These are phyloP conservation scores for Nicotiana obtusifolia DNA, from an alignment of 257 asterid species.

Conservation along the genomic window DNA sequence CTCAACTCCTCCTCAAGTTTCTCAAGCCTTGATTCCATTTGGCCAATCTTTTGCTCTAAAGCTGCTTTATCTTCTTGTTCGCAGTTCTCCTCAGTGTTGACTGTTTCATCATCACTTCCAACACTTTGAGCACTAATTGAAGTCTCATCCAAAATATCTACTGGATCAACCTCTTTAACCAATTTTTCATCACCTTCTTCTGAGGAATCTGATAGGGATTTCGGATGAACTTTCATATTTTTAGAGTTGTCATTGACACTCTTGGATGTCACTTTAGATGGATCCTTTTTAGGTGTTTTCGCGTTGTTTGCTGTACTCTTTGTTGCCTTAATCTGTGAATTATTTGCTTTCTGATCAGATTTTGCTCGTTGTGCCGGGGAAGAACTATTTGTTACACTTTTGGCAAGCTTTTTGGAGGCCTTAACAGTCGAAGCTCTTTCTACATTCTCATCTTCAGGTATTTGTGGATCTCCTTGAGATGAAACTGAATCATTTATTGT, in stretches of 20 bases:
- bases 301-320: slow-evolving; percentile 36
- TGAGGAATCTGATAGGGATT: slow-evolving; percentile 48
- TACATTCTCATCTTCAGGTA: slow-evolving; percentile 52
- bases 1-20: slow-evolving; percentile 80
- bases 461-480: slow-evolving; percentile 55
- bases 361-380: slow-evolving; percentile 31
- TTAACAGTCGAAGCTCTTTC: slow-evolving; percentile 26
- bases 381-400: slow-evolving; percentile 27
- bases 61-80: slow-evolving; percentile 35
- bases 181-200: slow-evolving; percentile 41
- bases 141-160: slow-evolving; percentile 42
- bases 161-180: slow-evolving; percentile 39
- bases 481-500: slow-evolving; percentile 59
- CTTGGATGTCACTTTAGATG: slow-evolving; percentile 28
- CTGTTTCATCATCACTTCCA: slow-evolving; percentile 51
- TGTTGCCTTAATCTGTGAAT: slow-evolving; percentile 21
- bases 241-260: slow-evolving; percentile 36
- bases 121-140: slow-evolving; percentile 34
- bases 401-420: slow-evolving; percentile 20
- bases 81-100: slow-evolving; percentile 28
- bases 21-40: slow-evolving; percentile 77
- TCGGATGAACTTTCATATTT: slow-evolving; percentile 64
- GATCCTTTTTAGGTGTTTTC: slow-evolving; percentile 28
- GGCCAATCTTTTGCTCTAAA: slow-evolving; percentile 48
- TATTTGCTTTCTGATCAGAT: slow-evolving; percentile 31